These are phyloP conservation scores for Phaffomyces antillensis DNA, from an alignment of 805 yeast genomes.

Conservation along the genomic window DNA sequence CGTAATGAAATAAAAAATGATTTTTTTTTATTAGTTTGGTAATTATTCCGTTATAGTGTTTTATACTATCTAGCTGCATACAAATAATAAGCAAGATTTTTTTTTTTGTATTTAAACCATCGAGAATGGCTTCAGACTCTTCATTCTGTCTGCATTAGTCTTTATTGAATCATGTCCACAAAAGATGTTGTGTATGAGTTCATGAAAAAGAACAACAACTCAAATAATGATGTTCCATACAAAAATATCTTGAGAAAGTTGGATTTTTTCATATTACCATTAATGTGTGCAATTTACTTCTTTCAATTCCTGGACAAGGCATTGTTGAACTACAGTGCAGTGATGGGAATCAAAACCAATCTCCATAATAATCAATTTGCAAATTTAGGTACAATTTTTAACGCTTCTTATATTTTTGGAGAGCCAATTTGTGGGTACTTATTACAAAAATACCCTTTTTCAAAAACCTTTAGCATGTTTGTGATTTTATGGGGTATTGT, in stretches of 20 bases:
- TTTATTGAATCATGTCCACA: neutral
- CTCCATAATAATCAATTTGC: conserved; percentile 42
- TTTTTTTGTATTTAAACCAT: neutral
- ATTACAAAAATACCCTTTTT: conserved; percentile 45
- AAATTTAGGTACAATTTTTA: conserved; percentile 45
- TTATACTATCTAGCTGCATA: neutral
- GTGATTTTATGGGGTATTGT: conserved; percentile 46
- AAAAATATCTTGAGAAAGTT: conserved; percentile 9
- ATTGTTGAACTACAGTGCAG: conserved; percentile 50
- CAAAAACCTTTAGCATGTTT: conserved; percentile 38
- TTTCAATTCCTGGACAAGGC: conserved; percentile 51
- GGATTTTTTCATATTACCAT: conserved; percentile 13
- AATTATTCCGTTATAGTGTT: neutral
- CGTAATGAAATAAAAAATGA: neutral
- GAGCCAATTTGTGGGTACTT: conserved; percentile 39
- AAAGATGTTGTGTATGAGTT: conserved; percentile 8
- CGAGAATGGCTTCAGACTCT: neutral
- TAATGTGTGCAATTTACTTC: conserved; percentile 43
- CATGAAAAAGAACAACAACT: neutral
- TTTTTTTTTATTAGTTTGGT: no score
- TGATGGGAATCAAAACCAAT: conserved; percentile 52
- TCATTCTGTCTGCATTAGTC: neutral
- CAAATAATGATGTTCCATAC: neutral
- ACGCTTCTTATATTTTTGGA: conserved; percentile 43
- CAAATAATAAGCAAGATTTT: neutral